A percentile compares a stretch with the other conserved stretches of the same genome.
Evolutionary conservation across 2,329 filamentous ascomycete species (phyloP).

Genomic region (Pestalotiopsis sp.): DNA sequence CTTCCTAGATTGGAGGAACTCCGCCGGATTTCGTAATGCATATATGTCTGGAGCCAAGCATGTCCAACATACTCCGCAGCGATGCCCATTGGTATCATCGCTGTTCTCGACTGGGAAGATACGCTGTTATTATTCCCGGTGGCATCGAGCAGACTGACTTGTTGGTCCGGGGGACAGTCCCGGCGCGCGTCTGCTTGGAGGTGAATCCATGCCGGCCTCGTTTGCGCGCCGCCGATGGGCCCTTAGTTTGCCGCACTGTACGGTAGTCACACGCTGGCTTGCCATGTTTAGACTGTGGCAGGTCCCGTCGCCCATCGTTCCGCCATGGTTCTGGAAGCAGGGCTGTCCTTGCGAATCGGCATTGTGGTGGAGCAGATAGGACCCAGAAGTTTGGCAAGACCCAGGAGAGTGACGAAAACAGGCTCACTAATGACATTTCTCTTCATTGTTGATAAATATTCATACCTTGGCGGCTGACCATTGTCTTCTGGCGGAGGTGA

Average conservation of each 20-base stretch:
- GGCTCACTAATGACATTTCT: neutral
- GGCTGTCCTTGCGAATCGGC: neutral
- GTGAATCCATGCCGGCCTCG: neutral
- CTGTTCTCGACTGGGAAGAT: too few species aligned
- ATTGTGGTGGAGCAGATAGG: neutral
- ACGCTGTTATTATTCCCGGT: too few species aligned
- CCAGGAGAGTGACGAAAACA: neutral
- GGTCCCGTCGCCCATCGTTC: neutral
- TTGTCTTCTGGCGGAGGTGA: neutral
- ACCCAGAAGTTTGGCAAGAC: neutral
- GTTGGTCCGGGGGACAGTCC: neutral
- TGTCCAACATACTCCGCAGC: too few species aligned
- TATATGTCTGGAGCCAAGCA: too few species aligned
- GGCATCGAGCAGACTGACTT: too few species aligned
- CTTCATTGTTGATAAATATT: too few species aligned
- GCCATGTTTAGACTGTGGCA: neutral
- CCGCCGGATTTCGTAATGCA: too few species aligned
- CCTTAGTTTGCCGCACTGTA: neutral
- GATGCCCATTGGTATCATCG: too few species aligned
- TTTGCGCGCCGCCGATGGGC: neutral
- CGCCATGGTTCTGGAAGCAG: neutral
- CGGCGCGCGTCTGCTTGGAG: neutral
- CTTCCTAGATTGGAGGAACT: too few species aligned
- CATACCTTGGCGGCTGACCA: too few species aligned
- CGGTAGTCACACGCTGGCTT: neutral